These are phyloP conservation scores for Massariosphaeria phaeospora DNA, from an alignment of 495 filamentous ascomycete species.

Conservation along the genomic window DNA sequence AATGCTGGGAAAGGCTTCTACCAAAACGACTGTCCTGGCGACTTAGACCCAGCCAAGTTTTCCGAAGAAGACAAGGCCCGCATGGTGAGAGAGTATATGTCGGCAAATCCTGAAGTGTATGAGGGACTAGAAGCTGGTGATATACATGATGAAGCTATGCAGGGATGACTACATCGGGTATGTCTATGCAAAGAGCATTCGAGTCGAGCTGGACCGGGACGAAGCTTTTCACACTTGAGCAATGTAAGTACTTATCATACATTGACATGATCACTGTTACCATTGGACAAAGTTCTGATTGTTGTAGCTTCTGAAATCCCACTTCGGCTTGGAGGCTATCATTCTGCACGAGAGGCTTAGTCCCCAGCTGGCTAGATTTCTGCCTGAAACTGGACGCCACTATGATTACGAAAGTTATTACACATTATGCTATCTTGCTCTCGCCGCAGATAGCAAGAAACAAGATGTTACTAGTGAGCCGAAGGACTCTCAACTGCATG, in stretches of 20 bases:
- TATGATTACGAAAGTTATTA: no score
- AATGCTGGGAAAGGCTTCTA: background rate
- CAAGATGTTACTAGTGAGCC: background rate
- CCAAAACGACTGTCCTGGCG: background rate
- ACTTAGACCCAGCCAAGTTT: background rate
- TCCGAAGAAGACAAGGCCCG: background rate
- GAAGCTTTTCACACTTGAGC: background rate
- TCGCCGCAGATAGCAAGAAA: no score
- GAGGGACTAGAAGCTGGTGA: no score
- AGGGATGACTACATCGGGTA: background rate
- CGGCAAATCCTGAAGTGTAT: background rate
- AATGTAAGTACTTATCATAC: background rate
- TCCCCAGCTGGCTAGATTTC: no score
- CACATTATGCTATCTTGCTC: background rate
- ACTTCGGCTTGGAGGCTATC: background rate
- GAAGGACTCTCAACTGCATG: background rate
- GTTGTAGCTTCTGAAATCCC: background rate
- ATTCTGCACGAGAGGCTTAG: background rate
- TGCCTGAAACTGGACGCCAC: no score
- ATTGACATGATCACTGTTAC: background rate
- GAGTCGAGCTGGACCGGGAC: background rate
- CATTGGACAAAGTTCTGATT: background rate
- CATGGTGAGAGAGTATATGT: background rate
- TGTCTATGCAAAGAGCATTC: background rate
- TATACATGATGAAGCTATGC: background rate